Base-by-base conservation (phyloP, 2,329 filamentous ascomycete species). In the Sporothrix protearum region DNA sequence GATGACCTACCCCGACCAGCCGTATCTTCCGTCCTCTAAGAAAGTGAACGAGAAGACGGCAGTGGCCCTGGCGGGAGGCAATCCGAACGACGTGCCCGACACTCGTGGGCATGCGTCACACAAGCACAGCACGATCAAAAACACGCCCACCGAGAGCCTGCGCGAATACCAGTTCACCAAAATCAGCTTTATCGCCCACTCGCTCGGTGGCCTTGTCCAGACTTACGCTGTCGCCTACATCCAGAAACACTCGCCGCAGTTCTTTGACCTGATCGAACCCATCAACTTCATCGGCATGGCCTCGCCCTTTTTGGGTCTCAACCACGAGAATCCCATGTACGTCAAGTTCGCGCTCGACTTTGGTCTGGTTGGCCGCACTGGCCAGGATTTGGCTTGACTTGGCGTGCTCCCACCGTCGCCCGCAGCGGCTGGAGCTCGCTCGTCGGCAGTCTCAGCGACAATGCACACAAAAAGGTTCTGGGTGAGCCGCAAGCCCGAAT, bases 301-400 rank as follows among this genome's bases (percentile, higher is more conserved):
- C 19, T 91, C 94, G 0, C 95, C 95, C 0, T 93, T 97, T 75
- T 83, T 98, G 0, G 95, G 95, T 0, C 83, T 98, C 49, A 98
- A 95, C 80, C 97, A 99, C 79, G 96, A 99, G 79, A 99, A 99
- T 76, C 96, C 96, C 0, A 85, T 98, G 71, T 99, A 99, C 79
- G 92, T 99, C 80, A 97, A 94, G 77, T 98, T 99, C 80, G 96
- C 96, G 0, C 84, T 99, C 3, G 96, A 99, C 79, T 97, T 98
- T 81, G 96, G 96, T 0, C 86, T 99, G 0, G 95, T 99, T 16
- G 96, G 96, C n/a, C 88, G 95, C 70, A 97, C 96, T 2, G 96
- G 96, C 8, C 93, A 98, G 80, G 96, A 99, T 81, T 85, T 99
- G 9, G 96, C 28, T 83, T 99, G 73, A 97, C 94, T 0, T 99